Percentiles rank a stretch among this genome's conserved stretches.
These are phyloP conservation scores for Aspergillus diversus DNA, from an alignment of 495 filamentous ascomycete species.

Conservation along the genomic window DNA sequence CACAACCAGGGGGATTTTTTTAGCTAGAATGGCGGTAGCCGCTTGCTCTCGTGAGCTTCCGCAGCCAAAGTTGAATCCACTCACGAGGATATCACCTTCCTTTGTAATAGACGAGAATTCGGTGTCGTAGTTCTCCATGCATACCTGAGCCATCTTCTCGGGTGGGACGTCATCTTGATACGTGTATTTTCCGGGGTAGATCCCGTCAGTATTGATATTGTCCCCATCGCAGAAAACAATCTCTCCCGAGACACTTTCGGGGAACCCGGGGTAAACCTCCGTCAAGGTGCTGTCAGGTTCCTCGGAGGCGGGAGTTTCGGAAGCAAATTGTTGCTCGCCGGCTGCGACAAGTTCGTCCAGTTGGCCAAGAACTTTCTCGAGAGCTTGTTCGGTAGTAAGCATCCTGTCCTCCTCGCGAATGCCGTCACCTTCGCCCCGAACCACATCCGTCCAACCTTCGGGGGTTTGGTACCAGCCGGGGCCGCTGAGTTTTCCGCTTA, in stretches of 20 bases:
- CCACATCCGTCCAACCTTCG: constrained; percentile 65
- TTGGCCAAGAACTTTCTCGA: constrained; percentile 69
- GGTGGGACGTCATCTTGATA: constrained; percentile 73
- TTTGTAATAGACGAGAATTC: constrained; percentile 63
- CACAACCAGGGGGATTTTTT: constrained; percentile 81
- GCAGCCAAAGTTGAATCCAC: constrained; percentile 91
- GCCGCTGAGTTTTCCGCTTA: constrained; percentile 75
- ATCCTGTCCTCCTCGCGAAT: constrained; percentile 61
- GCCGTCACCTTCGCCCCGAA: constrained; percentile 72
- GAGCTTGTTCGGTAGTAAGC: constrained; percentile 64
- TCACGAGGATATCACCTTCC: constrained; percentile 76
- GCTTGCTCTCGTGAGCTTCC: constrained; percentile 85
- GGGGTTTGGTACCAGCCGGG: constrained; percentile 81
- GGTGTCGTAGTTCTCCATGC: constrained; percentile 91
- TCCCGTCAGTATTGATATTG: constrained; percentile 60
- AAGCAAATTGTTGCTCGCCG: constrained; percentile 47
- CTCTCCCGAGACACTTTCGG: constrained; percentile 53
- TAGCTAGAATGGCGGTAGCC: constrained; percentile 85
- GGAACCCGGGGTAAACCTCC: constrained; percentile 56
- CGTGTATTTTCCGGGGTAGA: constrained; percentile 89
- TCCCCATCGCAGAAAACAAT: constrained; percentile 61
- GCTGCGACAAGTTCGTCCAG: constrained; percentile 64
- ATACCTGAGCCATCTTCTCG: constrained; percentile 82
- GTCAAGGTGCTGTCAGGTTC: constrained; percentile 36
- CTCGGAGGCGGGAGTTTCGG: constrained; percentile 27